These are phyloP conservation scores for Dioszegia hungarica DNA, from an alignment of 768 basidiomycete species.

Conservation along the genomic window DNA sequence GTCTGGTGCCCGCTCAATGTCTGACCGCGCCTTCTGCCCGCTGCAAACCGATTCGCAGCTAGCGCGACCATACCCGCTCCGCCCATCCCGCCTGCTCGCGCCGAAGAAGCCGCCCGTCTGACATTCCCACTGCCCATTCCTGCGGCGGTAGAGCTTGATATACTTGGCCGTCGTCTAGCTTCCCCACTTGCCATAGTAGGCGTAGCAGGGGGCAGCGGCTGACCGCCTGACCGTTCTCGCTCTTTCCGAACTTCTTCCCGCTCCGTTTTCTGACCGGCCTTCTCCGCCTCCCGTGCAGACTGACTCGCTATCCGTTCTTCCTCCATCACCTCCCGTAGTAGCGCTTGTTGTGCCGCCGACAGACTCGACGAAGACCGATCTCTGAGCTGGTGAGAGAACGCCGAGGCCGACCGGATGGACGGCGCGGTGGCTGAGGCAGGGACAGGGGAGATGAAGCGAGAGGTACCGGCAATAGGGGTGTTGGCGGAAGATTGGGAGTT, in stretches of 20 bases:
- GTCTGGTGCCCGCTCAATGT: not conserved
- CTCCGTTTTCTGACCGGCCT: constrained; percentile 8
- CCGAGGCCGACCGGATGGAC: constrained; percentile 9
- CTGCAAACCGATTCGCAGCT: constrained; percentile 4
- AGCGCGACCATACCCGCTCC: constrained; percentile 3
- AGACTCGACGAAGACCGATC: constrained; percentile 7
- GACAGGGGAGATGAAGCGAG: not conserved
- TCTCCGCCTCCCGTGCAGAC: constrained; percentile 1
- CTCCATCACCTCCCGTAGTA: constrained; percentile 23
- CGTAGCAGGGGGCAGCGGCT: not conserved
- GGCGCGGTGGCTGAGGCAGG: not conserved
- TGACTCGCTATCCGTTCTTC: constrained; percentile 17
- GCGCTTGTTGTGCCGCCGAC: constrained; percentile 12
- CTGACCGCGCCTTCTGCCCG: not conserved
- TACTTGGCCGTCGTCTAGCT: not conserved
- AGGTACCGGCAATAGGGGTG: not conserved
- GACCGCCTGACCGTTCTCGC: constrained; percentile 4
- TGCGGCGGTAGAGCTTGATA: not conserved
- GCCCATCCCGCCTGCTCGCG: not conserved
- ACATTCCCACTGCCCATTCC: not conserved
- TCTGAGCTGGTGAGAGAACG: constrained; percentile 1
- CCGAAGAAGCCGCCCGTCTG: not conserved
- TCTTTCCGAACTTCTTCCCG: constrained; percentile 8
- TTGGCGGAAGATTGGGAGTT: not conserved
- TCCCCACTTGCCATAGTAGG: not conserved